Evolutionary conservation across 169 alveolate genomes (phyloP), one percentile per base, ranked within the genome.

Genomic region (Ichthyophthirius multifiliis): DNA sequence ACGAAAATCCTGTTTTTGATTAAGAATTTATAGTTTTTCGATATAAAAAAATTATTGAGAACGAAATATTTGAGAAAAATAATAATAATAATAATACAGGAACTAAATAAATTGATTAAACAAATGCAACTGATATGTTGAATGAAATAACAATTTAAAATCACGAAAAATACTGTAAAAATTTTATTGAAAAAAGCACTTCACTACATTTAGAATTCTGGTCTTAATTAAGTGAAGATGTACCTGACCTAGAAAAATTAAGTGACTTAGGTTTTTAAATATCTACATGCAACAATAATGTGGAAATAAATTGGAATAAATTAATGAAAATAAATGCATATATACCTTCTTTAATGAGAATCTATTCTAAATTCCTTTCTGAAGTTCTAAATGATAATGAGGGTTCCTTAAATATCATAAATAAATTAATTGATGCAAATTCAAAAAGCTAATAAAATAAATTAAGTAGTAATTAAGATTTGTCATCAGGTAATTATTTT

Each of bases 251-350:
- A 13, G 79, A 84, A 23, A 88, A 88, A 76, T 76, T 88, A 86
- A 83, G 85, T 83, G 93, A 88, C 44, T 78, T 83, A 27, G 93
- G 93, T 27, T 83, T 80, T 75, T 83, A 85, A 81, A 80, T 88
- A 65, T 76, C 79, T 35, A 65, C 67, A 43, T 78, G 82, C 35
- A 86, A 83, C 16, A 81, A 83, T 64, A 86, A 77, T 1, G 86
- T 83, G 27, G 84, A 88, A 55, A 84, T 85, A 16, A 81, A 83
- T 45, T 88, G 85, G 85, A 75, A 75, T 5, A 87, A 83, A 44
- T 80, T 88, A 67, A 84, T 79, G 71, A 83, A 82, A 65, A 80
- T 88, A 27, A 88, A 83, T 80, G 75, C 79, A 81, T 81, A 88
- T 82, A 85, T 83, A 37, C 88, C 76, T 45, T 79, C 80, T 16